Percentiles rank a stretch among this genome's conserved stretches.
These are phyloP conservation scores for Xylariales sp. DNA, from an alignment of 2,329 filamentous ascomycete genomes.

Conservation along the genomic window DNA sequence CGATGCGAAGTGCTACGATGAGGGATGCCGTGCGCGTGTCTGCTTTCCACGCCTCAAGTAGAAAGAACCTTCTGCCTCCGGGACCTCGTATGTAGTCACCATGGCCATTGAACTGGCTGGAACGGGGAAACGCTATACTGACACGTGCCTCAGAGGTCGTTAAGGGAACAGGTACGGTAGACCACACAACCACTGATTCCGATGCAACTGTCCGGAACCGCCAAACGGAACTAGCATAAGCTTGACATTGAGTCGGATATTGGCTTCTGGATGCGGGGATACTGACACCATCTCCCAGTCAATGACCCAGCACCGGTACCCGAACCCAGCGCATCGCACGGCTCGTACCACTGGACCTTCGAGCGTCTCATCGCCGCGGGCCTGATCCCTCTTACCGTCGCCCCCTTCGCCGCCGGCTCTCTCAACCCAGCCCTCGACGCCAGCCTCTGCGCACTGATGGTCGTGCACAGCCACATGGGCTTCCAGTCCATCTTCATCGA, in stretches of 20 bases:
- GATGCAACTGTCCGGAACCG: too few species aligned
- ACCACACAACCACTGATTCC: too few species aligned
- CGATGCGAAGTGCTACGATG: constrained; percentile 25
- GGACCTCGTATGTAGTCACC: constrained; percentile 67
- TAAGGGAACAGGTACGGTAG: constrained; percentile 64
- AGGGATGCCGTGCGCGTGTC: constrained; percentile 53
- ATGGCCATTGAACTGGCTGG: too few species aligned
- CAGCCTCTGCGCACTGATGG: constrained; percentile 72
- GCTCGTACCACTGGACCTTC: constrained; percentile 98
- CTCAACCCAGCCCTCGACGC: constrained; percentile 88
- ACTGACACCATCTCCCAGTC: constrained; percentile 42
- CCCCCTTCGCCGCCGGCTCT: constrained; percentile 87
- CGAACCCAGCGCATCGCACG: constrained; percentile 68
- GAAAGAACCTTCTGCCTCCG: constrained; percentile 72
- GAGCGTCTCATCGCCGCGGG: constrained; percentile 79
- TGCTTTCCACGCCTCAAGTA: constrained; percentile 81
- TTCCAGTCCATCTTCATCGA: constrained; percentile 89
- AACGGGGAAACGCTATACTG: background rate
- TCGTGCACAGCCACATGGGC: constrained; percentile 93
- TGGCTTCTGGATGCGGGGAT: too few species aligned
- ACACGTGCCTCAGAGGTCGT: constrained; percentile 58
- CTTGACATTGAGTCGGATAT: too few species aligned
- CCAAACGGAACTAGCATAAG: too few species aligned
- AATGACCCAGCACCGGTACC: constrained; percentile 84
- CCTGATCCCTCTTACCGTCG: constrained; percentile 80